Conservation (phyloP, 2,329 filamentous ascomycete species). For the Neopestalotiopsis sp. region DNA sequence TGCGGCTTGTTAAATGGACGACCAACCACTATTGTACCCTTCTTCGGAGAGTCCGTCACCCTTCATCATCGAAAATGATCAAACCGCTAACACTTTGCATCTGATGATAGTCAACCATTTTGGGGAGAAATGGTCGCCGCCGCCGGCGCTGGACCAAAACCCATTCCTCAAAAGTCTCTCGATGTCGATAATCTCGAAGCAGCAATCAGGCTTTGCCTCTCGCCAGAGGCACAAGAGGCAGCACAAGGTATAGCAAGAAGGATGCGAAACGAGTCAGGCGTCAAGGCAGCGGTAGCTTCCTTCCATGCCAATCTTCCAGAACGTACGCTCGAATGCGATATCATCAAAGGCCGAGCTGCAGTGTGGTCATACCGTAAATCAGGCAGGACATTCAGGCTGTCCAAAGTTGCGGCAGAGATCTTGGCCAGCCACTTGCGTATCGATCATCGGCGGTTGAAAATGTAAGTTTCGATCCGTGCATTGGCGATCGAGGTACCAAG, state of each 20-base stretch:
- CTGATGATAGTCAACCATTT: conserved; percentile 39
- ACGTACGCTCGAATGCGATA: conserved; percentile 36
- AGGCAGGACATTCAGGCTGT: conserved; percentile 49
- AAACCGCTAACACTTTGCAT: neutral
- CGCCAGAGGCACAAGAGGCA: conserved; percentile 32
- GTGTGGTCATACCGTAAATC: conserved; percentile 26
- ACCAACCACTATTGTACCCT: conserved; percentile 69
- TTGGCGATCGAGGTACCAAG: rapidly evolving
- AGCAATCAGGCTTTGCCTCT: conserved; percentile 39
- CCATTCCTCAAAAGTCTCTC: conserved; percentile 41
- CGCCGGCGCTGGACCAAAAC: conserved; percentile 44
- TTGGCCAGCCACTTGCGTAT: conserved; percentile 57
- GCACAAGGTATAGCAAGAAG: conserved; percentile 38
- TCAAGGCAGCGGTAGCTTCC: conserved; percentile 40
- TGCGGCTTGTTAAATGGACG: conserved; percentile 64
- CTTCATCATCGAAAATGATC: neutral
- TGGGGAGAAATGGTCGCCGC: conserved; percentile 45
- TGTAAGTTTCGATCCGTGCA: neutral
- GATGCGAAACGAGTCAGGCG: conserved; percentile 41
- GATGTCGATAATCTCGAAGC: conserved; percentile 38
- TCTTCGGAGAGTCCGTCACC: conserved; percentile 60
- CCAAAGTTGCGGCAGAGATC: conserved; percentile 57
- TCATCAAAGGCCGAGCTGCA: conserved; percentile 49
- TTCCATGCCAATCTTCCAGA: conserved; percentile 42
- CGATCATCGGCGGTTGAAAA: conserved; percentile 50